Evolutionary conservation across 495 filamentous ascomycete species (phyloP).

Genomic region (Hypoxylon cercidicola): DNA sequence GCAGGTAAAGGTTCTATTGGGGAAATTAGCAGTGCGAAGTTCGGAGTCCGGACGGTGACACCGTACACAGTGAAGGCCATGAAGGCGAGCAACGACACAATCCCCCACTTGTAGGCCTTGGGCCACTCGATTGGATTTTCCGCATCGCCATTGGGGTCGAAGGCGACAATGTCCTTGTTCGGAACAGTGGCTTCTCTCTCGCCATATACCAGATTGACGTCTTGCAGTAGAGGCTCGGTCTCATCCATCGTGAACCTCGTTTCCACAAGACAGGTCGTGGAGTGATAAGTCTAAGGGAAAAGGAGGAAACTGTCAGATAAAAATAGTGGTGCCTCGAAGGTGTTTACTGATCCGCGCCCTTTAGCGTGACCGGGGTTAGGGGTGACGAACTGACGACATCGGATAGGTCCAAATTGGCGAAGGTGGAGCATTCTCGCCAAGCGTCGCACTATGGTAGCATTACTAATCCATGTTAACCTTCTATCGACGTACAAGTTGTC

Average conservation of each 20-base stretch:
- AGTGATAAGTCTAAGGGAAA: background rate
- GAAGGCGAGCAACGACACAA: conserved; percentile 58
- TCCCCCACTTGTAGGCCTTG: conserved; percentile 57
- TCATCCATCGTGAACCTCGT: conserved; percentile 47
- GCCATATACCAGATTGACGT: conserved; percentile 34
- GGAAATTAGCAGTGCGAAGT: conserved; percentile 33
- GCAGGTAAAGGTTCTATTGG: conserved; percentile 63
- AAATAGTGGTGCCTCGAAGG: too few relatives aligned
- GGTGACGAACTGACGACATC: conserved; percentile 27
- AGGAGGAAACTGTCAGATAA: background rate
- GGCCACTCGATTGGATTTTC: conserved; percentile 68
- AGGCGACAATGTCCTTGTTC: conserved; percentile 52
- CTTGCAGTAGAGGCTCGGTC: conserved; percentile 46
- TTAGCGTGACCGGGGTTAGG: background rate
- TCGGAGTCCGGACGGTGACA: background rate
- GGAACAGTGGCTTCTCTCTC: conserved; percentile 18
- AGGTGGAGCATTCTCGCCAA: conserved; percentile 17
- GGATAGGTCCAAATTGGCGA: conserved; percentile 25
- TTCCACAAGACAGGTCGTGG: background rate
- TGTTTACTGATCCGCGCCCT: conserved; percentile 10
- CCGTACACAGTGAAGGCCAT: conserved; percentile 67
- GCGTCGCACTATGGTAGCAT: background rate
- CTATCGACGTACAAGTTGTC: too few relatives aligned
- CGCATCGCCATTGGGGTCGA: conserved; percentile 57
- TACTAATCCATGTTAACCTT: background rate